Evolutionary conservation across 2,329 filamentous ascomycete species (phyloP), one percentile per base, ranked within the genome.

Genomic region (Coniochaeta sp.): DNA sequence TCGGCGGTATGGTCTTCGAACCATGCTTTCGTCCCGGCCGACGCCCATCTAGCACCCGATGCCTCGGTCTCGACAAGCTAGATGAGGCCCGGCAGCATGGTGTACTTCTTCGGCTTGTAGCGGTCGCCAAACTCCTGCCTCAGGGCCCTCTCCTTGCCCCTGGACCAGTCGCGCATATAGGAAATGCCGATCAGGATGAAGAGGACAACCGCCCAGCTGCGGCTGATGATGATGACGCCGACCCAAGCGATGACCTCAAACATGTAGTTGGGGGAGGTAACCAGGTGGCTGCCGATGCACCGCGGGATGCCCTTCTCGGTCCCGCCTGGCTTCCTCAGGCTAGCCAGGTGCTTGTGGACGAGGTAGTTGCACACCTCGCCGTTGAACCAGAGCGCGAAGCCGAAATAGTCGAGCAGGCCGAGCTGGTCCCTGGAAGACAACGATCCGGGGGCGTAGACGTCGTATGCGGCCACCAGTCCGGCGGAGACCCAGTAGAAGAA

Each of bases 221-320:
- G 88, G 67, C 87, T 92, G 59, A 93, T 83, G 50, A 96, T 72
- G 66, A 89, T 88, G 60, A 98, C 81, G 28, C 92, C 93, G 33
- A 90, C 67, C 95, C 95, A 99, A 0, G 93, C 86, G 40, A 96
- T 73, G 7, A 90, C 81, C 77, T 99, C 95, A 67, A 96, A 98
- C 79, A 96, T 85, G 79, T 99, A 99, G 79, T 99, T 99, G 47
- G 95, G 95, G 78, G 93, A 96, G 14, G 95, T 99, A 58, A 99
- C 93, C 38, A 90, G 76, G 64, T 79, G 81, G 75, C 97, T 98
- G 33, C 93, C 91, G 61, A 93, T 85, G 28, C 95, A 95, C 61
- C 80, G 80, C 1, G 95, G 95, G 64, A 99, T 96, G 67, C 91
- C 92, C 62, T 93, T 85, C 72, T 96, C 91, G 1, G 89, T 93